Percentiles rank a stretch among this genome's conserved stretches.
phyloP scores from a whole-genome alignment of 345 rosid species.

The Gossypium longicalyx region DNA sequence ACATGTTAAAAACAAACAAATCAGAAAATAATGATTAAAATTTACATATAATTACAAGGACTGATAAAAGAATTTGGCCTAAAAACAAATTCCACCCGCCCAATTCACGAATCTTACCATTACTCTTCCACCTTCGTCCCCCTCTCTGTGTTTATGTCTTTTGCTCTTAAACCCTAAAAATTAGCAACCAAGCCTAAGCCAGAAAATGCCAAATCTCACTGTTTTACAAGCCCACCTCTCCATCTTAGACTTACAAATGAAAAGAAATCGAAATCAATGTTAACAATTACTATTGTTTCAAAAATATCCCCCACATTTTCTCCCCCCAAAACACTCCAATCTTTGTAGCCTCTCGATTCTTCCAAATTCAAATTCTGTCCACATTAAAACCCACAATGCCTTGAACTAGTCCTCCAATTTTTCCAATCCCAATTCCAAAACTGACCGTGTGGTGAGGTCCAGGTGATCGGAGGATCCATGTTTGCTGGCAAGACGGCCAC shows the following conservation, averaged over 20 bases:
- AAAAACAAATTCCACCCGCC: no score
- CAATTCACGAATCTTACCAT: no score
- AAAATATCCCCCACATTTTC: slow-evolving; percentile 32
- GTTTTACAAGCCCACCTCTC: neutral
- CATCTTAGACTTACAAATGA: neutral
- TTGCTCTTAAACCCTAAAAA: slow-evolving; percentile 3
- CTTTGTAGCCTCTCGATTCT: slow-evolving; percentile 20
- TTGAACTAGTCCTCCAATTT: slow-evolving; percentile 16
- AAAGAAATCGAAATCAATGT: slow-evolving; percentile 20
- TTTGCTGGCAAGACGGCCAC: slow-evolving; percentile 71
- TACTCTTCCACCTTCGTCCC: no score
- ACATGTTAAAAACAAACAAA: no score
- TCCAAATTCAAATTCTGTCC: slow-evolving; percentile 16
- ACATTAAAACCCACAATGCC: slow-evolving; percentile 16
- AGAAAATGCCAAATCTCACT: slow-evolving; percentile 15
- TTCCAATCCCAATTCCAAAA: slow-evolving; percentile 17
- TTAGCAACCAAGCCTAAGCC: neutral
- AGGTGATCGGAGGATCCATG: slow-evolving; percentile 75
- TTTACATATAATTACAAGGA: no score
- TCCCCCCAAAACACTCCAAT: slow-evolving; percentile 17
- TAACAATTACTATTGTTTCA: slow-evolving; percentile 20
- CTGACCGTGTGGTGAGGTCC: slow-evolving; percentile 54
- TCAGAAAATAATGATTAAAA: no score
- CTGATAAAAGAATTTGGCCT: no score
- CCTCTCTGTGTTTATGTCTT: neutral